Base-by-base conservation (phyloP, 140 eudicot species). In the Bidens hawaiensis region DNA sequence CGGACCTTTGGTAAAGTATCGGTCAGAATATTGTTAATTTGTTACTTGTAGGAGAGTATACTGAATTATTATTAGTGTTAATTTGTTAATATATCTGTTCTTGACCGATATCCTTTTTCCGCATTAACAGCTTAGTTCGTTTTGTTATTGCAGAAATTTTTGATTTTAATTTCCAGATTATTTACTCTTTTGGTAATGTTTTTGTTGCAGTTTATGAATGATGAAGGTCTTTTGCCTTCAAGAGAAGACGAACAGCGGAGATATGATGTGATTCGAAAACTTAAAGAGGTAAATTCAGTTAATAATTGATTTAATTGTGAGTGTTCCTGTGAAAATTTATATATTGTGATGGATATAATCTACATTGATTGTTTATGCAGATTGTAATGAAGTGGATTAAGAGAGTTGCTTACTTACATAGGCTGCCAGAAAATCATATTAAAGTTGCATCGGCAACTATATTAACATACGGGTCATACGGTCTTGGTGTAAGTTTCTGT, bases 381-480 rank as follows among this genome's bases (percentile, higher is more conserved):
- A 86, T 80, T 25, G 82, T 78, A 50, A 64, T 52, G 56, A 52
- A 47, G 24, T 86, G 95, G 95, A 78, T 79, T 26, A 75, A 86
- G 71, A 70, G 36, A 64, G 85, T 86, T 59, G 88, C 91, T 57
- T 47, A 50, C 57, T 70, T 60, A 15, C 68, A 66, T 28, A 60
- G 23, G 47, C 74, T 86, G 56, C 78, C 76, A 11, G 61, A 22
- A 48, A 54, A 40, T 59, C 60, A 69, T 9, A 54, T 73, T 15
- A 61, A 59, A 41, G 73, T 60, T 63, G 85, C 95, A 16, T 80
- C 90, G 12, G 95, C 85, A 17, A 76, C 90, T 5, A 64, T 86
- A 62, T 64, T 86, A 67, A 64, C 89, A 22, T 86, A 80, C 60
- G 95, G 95, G 73, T 83, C 95, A 4, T 86, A 78, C 62, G 90